Percentiles rank a stretch among this genome's conserved stretches.
These are phyloP conservation scores for Zychaea mexicana DNA, from an alignment of 371 early-diverging fungal genomes.

Conservation along the genomic window DNA sequence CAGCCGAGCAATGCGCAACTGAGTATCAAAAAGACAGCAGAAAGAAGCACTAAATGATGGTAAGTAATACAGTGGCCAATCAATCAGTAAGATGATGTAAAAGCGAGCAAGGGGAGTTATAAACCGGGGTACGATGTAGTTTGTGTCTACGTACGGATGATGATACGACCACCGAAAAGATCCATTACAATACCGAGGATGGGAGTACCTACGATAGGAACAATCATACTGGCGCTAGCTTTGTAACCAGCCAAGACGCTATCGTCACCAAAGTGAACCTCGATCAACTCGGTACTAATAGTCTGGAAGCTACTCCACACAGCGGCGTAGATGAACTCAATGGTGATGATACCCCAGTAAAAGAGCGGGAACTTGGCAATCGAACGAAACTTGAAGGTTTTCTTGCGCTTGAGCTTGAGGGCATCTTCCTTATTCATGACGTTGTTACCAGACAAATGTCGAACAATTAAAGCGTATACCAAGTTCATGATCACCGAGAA, in stretches of 20 bases:
- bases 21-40: slow-evolving; percentile 47
- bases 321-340: slow-evolving; percentile 53
- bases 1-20: slow-evolving; percentile 45
- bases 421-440: slow-evolving; percentile 25
- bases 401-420: slow-evolving; percentile 29
- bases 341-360: slow-evolving; percentile 53
- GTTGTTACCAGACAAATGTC: slow-evolving; percentile 33
- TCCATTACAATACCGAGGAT: slow-evolving; percentile 58
- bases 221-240: slow-evolving; percentile 50
- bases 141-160: slow-evolving; percentile 34
- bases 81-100: too few species aligned
- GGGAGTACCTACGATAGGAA: slow-evolving; percentile 63
- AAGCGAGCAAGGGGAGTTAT: too few species aligned
- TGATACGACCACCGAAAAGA: slow-evolving; percentile 46
- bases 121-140: too few species aligned
- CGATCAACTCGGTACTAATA: slow-evolving; percentile 50
- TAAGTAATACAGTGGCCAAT: too few species aligned
- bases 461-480: slow-evolving; percentile 47
- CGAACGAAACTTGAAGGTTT: slow-evolving; percentile 40
- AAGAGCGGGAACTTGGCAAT: slow-evolving; percentile 47
- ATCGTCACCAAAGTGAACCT: slow-evolving; percentile 39
- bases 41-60: slow-evolving; percentile 28
- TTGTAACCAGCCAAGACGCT: slow-evolving; percentile 53
- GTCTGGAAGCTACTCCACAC: slow-evolving; percentile 62
- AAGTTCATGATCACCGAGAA: slow-evolving; percentile 52